Base-by-base conservation (phyloP, 176 grass and related monocot genomes). In the Sorghum bicolor region DNA sequence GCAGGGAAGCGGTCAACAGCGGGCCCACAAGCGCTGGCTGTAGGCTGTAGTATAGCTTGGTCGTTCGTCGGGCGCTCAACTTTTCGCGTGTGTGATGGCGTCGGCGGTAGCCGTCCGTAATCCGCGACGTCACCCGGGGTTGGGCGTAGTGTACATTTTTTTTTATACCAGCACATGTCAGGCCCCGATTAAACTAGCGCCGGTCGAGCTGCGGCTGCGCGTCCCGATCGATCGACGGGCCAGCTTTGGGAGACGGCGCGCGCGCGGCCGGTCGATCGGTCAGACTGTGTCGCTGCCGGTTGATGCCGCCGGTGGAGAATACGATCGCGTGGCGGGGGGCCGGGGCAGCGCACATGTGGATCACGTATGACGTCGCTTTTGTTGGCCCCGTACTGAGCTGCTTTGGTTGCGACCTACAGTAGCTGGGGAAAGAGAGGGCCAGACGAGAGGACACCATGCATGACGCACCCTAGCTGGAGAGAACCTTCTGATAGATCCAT, bases 331-430 rank as follows among this genome's bases (percentile, higher is more conserved):
- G 37, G 78, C 79, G 20, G 64, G 68, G 43, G 37, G 78, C 79
- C 14, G 64, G 68, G 43, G 0, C 25, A 26, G 50, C 64, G 39
- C 83, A 65, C 83, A 65, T 64, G 82, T 77, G 83, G 72, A 85
- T 85, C 82, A 85, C 41, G 64, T 41, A 65, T 85, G 87, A 77
- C 87, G 64, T 81, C 52, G 5, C 24, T 62, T 76, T 76, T 25
- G 30, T 89, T 81, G 83, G 77, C 70, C 50, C 45, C 17, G 38
- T 33, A 19, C 76, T 14, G 37, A 7, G 57, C 53, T 44, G 62
- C 61, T 88, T 32, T 38, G 65, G 22, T 48, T 36, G 37, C 13
- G 74, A 15, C 52, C 19, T 3, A 5, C n/a, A n/a, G n/a, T n/a
- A n/a, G n/a, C n/a, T n/a, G n/a, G n/a, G n/a, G n/a, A n/a, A n/a